Evolutionary conservation across 2,329 filamentous ascomycete species (phyloP), one percentile per base, ranked within the genome.

Genomic region (Exophiala calicioides): DNA sequence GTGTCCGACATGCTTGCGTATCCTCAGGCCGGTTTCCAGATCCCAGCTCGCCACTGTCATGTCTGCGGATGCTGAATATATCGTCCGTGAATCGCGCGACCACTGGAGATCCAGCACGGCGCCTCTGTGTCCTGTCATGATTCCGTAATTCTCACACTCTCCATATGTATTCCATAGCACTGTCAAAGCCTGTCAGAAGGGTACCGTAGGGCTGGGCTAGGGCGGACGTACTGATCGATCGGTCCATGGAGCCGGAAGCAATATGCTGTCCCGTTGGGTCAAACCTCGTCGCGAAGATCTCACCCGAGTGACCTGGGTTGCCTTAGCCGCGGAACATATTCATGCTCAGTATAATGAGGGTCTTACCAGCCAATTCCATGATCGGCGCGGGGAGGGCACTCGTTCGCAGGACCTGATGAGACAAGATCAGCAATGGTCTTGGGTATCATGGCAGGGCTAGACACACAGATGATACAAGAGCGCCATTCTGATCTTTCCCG

Each of bases 1-100:
- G 63, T 98, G 93, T 1, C 93, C 93, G 8, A 90, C 75, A 63
- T 98, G 94, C 62, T 88, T 81, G 55, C 93, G 85, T 78, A 97
- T 95, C 62, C 93, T 82, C 57, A 85, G 80, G n/a, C 91, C 91
- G 0, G 88, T 90, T 57, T 93, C 91, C 31, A 95, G 72, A 63
- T 98, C 91, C 91, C 91, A 98, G 65, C 88, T 95, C 29, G 90
- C 90, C 21, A 97, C 77, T 58, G 90, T 88, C 80, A 84, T 90
- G 66, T 98, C 93, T 57, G 93, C 90, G 24, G 90, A 95, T 33
- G 90, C 90, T 5, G 91, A 93, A 64, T 91, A 97, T 40, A 98
- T 69, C 31, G 91, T 85, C 61, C 86, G 83, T 15, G 90, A 94
- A 71, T 98, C 93, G 65, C 93, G 85, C 20, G 93, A 95, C 93